Percentiles rank a stretch among this genome's conserved stretches.
These are phyloP conservation scores for Diaporthe capsici DNA, from an alignment of 2,329 filamentous ascomycete genomes.

Conservation along the genomic window DNA sequence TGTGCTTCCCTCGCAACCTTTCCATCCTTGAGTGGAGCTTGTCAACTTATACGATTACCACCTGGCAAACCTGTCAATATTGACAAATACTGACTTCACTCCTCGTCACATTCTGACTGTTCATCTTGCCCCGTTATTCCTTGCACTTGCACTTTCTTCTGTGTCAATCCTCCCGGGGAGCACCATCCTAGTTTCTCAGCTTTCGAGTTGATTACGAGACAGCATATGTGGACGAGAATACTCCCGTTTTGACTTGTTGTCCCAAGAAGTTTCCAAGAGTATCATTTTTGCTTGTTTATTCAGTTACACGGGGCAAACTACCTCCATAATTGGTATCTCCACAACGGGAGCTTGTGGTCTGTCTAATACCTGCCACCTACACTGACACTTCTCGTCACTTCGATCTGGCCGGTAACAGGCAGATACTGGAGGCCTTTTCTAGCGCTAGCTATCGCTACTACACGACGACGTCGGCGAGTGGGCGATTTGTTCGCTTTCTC, in stretches of 20 bases:
- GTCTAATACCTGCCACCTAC: background rate
- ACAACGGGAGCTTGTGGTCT: background rate
- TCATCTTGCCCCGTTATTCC: too few species aligned
- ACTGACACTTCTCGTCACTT: too few species aligned
- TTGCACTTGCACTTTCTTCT: too few species aligned
- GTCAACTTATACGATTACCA: background rate
- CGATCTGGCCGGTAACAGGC: background rate
- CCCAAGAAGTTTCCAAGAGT: too few species aligned
- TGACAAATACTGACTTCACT: background rate
- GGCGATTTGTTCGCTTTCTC: background rate
- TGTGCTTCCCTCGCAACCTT: background rate
- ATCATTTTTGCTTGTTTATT: too few species aligned
- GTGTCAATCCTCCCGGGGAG: background rate
- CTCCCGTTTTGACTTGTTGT: background rate
- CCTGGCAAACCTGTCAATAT: background rate
- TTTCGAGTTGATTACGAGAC: background rate
- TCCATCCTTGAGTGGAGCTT: background rate
- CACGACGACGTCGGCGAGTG: background rate
- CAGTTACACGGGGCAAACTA: too few species aligned
- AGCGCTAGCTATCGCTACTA: background rate
- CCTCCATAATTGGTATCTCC: background rate
- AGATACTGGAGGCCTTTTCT: background rate
- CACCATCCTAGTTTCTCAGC: background rate
- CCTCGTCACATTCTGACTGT: background rate
- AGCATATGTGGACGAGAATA: background rate